Evolutionary conservation across 768 basidiomycete species (phyloP).

Genomic region (Russula earlei): DNA sequence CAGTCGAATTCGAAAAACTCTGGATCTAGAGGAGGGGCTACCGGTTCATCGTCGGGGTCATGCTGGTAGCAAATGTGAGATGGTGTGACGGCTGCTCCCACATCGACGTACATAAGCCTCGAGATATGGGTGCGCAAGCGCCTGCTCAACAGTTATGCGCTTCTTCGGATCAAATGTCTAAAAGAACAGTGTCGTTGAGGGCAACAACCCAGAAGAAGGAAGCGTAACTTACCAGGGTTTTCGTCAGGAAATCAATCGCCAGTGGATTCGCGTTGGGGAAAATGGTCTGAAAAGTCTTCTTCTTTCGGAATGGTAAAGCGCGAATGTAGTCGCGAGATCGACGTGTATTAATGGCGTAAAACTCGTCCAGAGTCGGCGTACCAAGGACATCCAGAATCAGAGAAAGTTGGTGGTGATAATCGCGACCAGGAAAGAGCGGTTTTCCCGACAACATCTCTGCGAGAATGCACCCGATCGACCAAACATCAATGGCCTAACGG

Average conservation of each 20-base stretch:
- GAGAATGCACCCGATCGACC: constrained; percentile 82
- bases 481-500: constrained; percentile 69
- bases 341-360: constrained; percentile 90
- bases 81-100: neutral
- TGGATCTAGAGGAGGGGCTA: constrained; percentile 88
- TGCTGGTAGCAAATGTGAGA: constrained; percentile 39
- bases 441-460: constrained; percentile 98
- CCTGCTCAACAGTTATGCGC: constrained; percentile 89
- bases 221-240: constrained; percentile 52
- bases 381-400: constrained; percentile 96
- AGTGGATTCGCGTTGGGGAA: constrained; percentile 87
- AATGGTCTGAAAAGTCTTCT: constrained; percentile 66
- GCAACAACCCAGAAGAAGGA: neutral
- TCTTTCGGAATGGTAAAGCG: constrained; percentile 87
- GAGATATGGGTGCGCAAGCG: constrained; percentile 89
- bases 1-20: constrained; percentile 97
- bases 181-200: neutral
- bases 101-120: constrained; percentile 70
- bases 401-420: constrained; percentile 92
- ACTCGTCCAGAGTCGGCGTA: constrained; percentile 94
- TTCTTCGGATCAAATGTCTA: constrained; percentile 98
- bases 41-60: constrained; percentile 94
- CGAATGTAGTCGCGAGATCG: constrained; percentile 93
- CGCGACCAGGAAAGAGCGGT: constrained; percentile 93
- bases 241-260: constrained; percentile 71